Base-by-base conservation (phyloP, 805 yeast species). In the Candida caryicola region DNA sequence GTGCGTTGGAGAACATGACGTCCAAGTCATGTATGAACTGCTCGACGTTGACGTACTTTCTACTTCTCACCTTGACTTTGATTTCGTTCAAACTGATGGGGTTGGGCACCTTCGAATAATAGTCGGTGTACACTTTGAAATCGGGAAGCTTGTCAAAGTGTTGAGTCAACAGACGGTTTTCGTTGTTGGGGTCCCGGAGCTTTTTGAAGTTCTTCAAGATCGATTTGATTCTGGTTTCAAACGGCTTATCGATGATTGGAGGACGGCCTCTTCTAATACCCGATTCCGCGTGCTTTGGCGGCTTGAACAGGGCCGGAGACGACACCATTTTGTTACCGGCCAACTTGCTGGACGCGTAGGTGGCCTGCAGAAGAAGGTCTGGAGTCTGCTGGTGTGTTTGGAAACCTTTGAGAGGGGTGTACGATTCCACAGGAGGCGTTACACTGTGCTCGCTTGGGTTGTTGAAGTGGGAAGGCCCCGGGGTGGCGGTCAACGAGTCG, bases 161-260 rank as follows among this genome's bases (percentile, higher is more conserved):
- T 13, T 69, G 55, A n/a, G 81, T 75, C 30, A 85, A 62, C 25
- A 74, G 66, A 17, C 73, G 65, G 32, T 70, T 72, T 9, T 71
- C 71, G 31, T 67, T 67, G 31, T 60, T 59, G 1, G 70, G 68
- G 50, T 75, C 80, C 31, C 77, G 74, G 42, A 84, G 81, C 54
- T 85, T 85, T 54, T 89, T 85, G 55, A 93, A 69, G 34, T 78
- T 81, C 57, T 95, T 79, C 70, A 93, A 65, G 27, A 93, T 81
- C 48, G 87, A 81, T 60, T 91, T 90, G 62, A 91, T 89, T 46
- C 97, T 73, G 55, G 88, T 88, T 62, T 93, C 97, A 60, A 84
- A 90, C 4, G 95, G 95, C 55, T 81, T 83, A 59, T 86, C 95
- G 34, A 88, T 87, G 40, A 87, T 83, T 2, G 96, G 95, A 4